Evolutionary conservation across 1,284 basidiomycete genomes (phyloP), one percentile per base, ranked within the genome.

Genomic region (Apiotrichum montevideense): DNA sequence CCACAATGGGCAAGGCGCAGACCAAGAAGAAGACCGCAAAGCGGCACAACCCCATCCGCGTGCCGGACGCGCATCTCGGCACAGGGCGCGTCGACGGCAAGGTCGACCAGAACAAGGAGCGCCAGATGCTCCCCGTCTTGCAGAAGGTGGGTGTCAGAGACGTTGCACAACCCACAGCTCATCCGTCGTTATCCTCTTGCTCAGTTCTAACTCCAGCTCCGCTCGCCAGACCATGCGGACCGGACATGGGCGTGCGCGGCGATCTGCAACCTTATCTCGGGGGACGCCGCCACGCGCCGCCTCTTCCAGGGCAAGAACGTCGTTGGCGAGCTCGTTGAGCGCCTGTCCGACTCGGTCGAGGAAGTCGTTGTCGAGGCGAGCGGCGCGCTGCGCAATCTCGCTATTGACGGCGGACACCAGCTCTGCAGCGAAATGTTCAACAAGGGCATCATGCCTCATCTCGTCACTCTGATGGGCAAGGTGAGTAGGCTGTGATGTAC

Each of bases 361-460:
- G 90, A 94, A 67, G 89, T 93, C 4, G 81, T 89, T 8, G 82
- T 89, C 8, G 90, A 94, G 73, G 88, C 92, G 44, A 82, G 84
- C 61, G 93, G 92, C 34, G 85, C 90, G 45, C 76, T 94, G 55
- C 82, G 90, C 63, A 97, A 96, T 77, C 77, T 96, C 32, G 93
- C 90, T 66, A 87, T 97, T 67, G 92, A 96, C 70, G 92, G 90
- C 29, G 92, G 92, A 44, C 88, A 88, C 67, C 90, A 95, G 67
- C 88, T 95, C 44, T 93, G 91, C 66, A 88, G 87, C 3, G 90
- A 96, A 75, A 95, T 97, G 90, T 94, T 87, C 77, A 96, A 97
- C 77, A 96, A 96, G 79, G 88, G 88, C 63, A 85, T 96, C 53
- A 79, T 95, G 54, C 80, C 84, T 1, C 88, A 74, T 51, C 51